These are phyloP conservation scores for Corrigiola litoralis DNA, from an alignment of 179 eudicot species.

Conservation along the genomic window DNA sequence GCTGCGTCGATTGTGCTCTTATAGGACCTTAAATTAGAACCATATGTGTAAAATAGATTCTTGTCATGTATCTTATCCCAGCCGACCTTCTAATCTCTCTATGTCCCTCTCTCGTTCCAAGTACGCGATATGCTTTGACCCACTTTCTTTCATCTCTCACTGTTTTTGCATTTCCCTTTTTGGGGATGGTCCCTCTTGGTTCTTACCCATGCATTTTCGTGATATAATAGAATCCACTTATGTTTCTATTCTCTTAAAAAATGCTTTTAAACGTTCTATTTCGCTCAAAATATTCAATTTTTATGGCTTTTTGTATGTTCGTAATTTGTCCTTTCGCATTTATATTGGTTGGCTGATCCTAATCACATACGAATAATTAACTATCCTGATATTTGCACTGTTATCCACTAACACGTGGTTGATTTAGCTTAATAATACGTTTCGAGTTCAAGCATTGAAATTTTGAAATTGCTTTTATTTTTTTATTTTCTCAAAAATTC, in stretches of 20 bases:
- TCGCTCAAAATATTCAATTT: background rate
- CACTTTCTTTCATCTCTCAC: background rate
- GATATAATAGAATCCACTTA: conserved; percentile 1
- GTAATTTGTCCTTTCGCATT: background rate
- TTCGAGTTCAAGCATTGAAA: no score
- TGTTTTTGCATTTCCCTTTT: background rate
- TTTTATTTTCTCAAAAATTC: no score
- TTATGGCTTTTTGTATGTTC: background rate
- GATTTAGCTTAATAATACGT: no score
- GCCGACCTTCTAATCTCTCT: background rate
- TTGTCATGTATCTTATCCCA: background rate
- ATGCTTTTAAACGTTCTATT: background rate
- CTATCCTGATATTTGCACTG: no score
- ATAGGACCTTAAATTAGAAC: background rate
- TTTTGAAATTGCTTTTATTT: no score
- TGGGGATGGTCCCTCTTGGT: background rate
- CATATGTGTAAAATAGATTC: background rate
- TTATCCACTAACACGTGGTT: no score
- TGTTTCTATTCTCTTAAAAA: background rate
- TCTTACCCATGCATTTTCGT: background rate
- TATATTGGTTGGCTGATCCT: background rate
- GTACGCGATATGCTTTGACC: conserved; percentile 11
- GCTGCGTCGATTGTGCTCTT: background rate
- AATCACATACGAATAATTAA: background rate
- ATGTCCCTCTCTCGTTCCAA: background rate